Evolutionary conservation across 768 basidiomycete genomes (phyloP), one percentile per base, ranked within the genome.

Genomic region (Auricularia sp.): DNA sequence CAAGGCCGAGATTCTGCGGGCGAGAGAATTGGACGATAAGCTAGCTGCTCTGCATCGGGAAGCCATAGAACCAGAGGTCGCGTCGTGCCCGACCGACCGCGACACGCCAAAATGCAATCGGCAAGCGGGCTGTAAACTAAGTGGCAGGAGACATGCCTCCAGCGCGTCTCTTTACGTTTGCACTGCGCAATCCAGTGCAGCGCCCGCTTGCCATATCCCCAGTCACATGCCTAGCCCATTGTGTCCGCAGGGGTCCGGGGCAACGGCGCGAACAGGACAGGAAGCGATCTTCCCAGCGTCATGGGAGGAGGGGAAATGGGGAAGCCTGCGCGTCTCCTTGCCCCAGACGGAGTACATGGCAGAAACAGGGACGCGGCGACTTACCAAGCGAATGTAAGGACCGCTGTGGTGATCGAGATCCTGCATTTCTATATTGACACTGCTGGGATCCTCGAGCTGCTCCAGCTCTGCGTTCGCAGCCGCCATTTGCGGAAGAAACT

Each of bases 401-500:
- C 14, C 39, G 42, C 56, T 53, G 58, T 60, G 29, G 39, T 36
- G 23, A 59, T 64, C 39, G 36, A 53, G 21, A 35, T 33, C 21
- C 14, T 39, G 53, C 67, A 61, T 62, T 39, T 67, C 67, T 16
- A 67, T 67, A 44, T 67, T 65, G 21, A 67, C 61, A 43, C 65
- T 67, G 3, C 59, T n/a, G 14, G 63, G 67, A 39, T 64, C 64
- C 11, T 58, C 54, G 18, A 47, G n/a, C 34, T 63, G 33, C 23
- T 43, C 36, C 21, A 67, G 59, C 16, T 62, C 67, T 18, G 62
- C 65, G 53, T 65, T 67, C 12, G 67, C 65, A 16, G 59, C 58
- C 62, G 65, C 63, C 42, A 67, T 62, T n/a, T 43, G 59, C 7
- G 67, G 67, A 3, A 67, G 60, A 47, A 67, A 67, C 10, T 65